Conservation (phyloP, 176 grass and related monocot genomes). For the Paspalum vaginatum region DNA sequence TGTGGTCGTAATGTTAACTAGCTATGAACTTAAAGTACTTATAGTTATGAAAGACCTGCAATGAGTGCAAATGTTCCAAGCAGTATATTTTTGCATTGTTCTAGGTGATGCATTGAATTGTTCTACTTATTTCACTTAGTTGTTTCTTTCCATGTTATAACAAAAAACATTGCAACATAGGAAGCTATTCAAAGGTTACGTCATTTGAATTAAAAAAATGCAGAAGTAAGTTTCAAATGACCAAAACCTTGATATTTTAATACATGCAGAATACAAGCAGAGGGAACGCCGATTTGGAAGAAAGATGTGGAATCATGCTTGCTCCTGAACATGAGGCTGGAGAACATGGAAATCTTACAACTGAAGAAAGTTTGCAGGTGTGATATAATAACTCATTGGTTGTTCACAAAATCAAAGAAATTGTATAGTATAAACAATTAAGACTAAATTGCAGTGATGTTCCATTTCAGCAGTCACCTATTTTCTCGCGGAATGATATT, state of each 20-base stretch:
- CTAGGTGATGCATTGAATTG: background rate
- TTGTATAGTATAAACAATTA: background rate
- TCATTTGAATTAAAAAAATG: background rate
- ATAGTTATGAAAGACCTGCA: background rate
- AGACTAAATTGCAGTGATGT: background rate
- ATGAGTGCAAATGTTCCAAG: background rate
- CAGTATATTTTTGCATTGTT: background rate
- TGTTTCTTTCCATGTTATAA: background rate
- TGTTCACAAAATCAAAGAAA: background rate
- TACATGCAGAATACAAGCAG: slow-evolving; percentile 1
- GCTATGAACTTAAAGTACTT: background rate
- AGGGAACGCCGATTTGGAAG: slow-evolving; percentile 4
- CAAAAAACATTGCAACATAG: background rate
- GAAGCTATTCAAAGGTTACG: background rate
- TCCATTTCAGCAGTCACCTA: slow-evolving; percentile 1
- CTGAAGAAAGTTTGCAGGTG: slow-evolving; percentile 5
- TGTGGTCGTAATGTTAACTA: background rate
- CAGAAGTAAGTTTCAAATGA: background rate
- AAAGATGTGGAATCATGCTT: slow-evolving; percentile 12
- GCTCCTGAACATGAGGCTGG: slow-evolving; percentile 1
- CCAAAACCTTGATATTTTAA: background rate
- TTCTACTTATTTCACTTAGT: background rate
- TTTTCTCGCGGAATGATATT: background rate
- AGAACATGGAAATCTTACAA: background rate
- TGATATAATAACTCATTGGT: background rate